Evolutionary conservation across 2,329 filamentous ascomycete genomes (phyloP).

Genomic region (Pezicula neosporulosa): DNA sequence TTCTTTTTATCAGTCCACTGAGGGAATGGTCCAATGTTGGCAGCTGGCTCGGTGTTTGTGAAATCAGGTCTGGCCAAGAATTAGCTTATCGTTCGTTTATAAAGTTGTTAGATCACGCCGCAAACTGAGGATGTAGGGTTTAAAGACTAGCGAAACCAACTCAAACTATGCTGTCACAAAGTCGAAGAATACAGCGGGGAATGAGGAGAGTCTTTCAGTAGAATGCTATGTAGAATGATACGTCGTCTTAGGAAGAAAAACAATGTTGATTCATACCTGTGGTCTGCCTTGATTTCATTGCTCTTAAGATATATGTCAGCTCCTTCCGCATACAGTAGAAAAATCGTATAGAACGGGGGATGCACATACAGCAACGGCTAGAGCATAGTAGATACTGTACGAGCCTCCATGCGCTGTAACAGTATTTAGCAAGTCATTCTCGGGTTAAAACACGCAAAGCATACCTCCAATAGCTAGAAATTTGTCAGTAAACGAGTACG

Average conservation of each 20-base stretch:
- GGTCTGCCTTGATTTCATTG: constrained; percentile 80
- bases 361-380: constrained; percentile 65
- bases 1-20: constrained; percentile 89
- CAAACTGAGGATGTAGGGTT: no score
- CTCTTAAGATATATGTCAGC: constrained; percentile 36
- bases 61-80: constrained; percentile 54
- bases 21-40: constrained; percentile 80
- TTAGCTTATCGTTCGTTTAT: background rate
- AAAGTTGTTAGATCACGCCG: background rate
- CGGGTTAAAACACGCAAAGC: constrained; percentile 16
- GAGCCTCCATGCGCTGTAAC: constrained; percentile 75
- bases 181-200: background rate
- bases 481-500: background rate
- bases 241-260: background rate
- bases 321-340: background rate
- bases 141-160: no score
- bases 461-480: constrained; percentile 53
- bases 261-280: constrained; percentile 46
- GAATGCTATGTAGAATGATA: background rate
- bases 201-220: background rate
- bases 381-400: constrained; percentile 92
- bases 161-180: background rate
- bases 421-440: background rate
- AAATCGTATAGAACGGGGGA: background rate
- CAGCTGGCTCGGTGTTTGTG: constrained; percentile 89